Conservation (phyloP, 2,329 filamentous ascomycete species). For the Botrytis paeoniae region DNA sequence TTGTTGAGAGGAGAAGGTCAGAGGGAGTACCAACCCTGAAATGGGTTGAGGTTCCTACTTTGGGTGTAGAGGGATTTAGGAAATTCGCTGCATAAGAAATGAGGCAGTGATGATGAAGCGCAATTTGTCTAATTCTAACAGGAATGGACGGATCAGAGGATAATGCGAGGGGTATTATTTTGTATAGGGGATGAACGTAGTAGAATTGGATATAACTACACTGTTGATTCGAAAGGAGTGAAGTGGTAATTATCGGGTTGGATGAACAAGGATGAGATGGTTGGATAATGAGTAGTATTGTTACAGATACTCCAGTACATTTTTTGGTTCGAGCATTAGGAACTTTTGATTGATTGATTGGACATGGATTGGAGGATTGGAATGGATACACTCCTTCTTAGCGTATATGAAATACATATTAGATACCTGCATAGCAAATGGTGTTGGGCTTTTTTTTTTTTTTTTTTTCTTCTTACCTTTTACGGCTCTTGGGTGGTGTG, state of each 20-base stretch:
- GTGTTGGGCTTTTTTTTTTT: not conserved
- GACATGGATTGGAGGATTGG: not conserved
- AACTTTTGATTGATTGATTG: not conserved
- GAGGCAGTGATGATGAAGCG: not conserved
- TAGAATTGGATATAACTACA: not conserved
- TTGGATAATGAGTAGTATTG: not conserved
- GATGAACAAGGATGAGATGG: not conserved
- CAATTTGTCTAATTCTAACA: not conserved
- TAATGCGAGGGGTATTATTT: not conserved
- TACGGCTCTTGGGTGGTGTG: not conserved
- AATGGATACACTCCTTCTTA: conserved; percentile 10
- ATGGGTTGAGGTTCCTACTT: conserved; percentile 66
- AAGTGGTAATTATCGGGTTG: not conserved
- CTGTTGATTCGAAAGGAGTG: not conserved
- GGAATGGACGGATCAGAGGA: not conserved
- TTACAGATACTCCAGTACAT: not conserved
- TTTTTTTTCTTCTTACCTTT: not conserved
- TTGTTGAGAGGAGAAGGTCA: conserved; percentile 70
- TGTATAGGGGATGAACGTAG: not conserved
- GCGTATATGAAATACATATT: conserved; percentile 13
- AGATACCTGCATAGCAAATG: conserved; percentile 15
- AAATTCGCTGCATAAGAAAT: conserved; percentile 28
- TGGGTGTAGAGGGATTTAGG: conserved; percentile 62
- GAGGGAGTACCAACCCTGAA: conserved; percentile 67
- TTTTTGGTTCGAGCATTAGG: not conserved